Evolutionary conservation across 305 asterid species (phyloP).

Genomic region (Fraxinus albicans): DNA sequence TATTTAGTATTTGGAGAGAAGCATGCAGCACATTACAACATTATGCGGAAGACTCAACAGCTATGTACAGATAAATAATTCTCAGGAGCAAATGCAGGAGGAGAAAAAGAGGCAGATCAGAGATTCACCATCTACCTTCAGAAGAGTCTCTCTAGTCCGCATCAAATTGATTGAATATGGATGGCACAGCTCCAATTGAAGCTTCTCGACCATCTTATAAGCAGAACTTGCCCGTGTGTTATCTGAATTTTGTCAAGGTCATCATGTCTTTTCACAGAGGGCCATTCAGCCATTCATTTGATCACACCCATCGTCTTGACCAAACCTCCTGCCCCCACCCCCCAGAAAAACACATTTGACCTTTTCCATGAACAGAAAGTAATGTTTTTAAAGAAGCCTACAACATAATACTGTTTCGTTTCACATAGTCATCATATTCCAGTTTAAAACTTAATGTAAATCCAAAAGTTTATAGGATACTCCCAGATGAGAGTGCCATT

Average conservation of each 20-base stretch:
- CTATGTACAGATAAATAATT: neutral
- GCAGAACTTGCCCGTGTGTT: constrained; percentile 45
- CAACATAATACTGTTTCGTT: neutral
- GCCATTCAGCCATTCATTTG: neutral
- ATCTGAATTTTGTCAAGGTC: constrained; percentile 47
- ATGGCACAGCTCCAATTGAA: constrained; percentile 60
- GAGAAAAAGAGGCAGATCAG: neutral
- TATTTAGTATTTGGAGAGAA: neutral
- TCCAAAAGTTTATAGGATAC: constrained; percentile 57
- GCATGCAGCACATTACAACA: neutral
- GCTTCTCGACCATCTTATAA: constrained; percentile 63
- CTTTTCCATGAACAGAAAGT: constrained; percentile 1
- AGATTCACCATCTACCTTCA: constrained; percentile 54
- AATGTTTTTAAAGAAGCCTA: neutral
- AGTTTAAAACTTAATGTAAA: neutral
- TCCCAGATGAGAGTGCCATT: constrained; percentile 42
- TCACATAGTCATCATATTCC: neutral
- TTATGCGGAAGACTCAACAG: neutral
- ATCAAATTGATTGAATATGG: constrained; percentile 70
- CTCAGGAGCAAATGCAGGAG: neutral
- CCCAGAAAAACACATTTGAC: neutral
- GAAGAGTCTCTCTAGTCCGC: constrained; percentile 77
- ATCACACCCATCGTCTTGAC: neutral
- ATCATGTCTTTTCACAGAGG: neutral
- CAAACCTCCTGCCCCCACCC: neutral